Conservation (phyloP, 2,329 filamentous ascomycete genomes). For the Colletotrichum liriopes region DNA sequence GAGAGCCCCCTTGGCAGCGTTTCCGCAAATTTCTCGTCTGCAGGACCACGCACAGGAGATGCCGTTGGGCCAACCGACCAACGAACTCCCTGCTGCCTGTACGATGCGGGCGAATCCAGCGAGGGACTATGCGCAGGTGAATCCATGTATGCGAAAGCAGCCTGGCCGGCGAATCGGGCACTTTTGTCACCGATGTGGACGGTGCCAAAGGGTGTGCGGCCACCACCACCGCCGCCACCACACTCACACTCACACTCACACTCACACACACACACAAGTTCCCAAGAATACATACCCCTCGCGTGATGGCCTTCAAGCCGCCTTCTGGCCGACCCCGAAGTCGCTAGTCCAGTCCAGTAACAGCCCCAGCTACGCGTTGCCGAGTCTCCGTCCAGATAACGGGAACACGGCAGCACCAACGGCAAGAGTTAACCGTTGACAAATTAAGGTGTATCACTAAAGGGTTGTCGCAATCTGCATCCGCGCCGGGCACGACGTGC, state of each 20-base stretch:
- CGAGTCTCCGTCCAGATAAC: not conserved
- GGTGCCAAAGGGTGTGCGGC: not conserved
- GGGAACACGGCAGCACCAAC: not conserved
- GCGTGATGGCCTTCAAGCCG: not conserved
- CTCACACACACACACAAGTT: not conserved
- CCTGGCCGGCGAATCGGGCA: slow-evolving; percentile 15
- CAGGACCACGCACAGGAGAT: not conserved
- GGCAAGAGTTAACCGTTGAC: slow-evolving; percentile 1
- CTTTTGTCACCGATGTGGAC: slow-evolving; percentile 4
- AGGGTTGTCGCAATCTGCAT: slow-evolving; percentile 2
- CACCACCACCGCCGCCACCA: too few species aligned
- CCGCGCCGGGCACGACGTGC: not conserved
- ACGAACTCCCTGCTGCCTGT: not conserved
- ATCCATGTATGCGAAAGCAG: not conserved
- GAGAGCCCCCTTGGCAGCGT: not conserved
- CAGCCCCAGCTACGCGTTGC: not conserved
- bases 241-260: too few species aligned
- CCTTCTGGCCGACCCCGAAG: too few species aligned
- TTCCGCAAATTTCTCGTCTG: not conserved
- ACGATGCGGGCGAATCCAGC: slow-evolving; percentile 1
- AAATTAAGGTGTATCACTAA: slow-evolving; percentile 1
- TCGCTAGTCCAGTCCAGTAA: not conserved
- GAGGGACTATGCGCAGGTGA: not conserved
- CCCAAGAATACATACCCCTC: not conserved
- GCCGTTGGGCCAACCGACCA: not conserved